Percentiles rank a stretch among this genome's conserved stretches.
These are phyloP conservation scores for Tolypocladium sp. DNA, from an alignment of 2,329 filamentous ascomycete genomes.

Conservation along the genomic window DNA sequence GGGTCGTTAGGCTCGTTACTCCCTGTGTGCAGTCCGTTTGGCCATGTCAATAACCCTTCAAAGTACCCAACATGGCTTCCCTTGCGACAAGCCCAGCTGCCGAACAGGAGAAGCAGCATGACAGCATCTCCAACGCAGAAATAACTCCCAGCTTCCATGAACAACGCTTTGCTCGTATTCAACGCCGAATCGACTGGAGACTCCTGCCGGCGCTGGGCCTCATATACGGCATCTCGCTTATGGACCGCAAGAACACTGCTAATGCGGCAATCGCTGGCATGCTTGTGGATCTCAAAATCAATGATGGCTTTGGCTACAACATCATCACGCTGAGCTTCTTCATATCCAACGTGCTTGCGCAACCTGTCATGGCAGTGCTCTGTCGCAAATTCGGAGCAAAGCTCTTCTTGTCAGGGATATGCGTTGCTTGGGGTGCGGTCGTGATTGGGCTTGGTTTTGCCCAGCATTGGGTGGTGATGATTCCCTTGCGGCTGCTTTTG, in stretches of 20 bases:
- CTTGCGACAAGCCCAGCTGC: too few relatives aligned
- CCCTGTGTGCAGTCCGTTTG: too few relatives aligned
- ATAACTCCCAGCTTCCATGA: too few relatives aligned
- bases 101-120: too few relatives aligned
- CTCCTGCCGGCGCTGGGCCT: too few relatives aligned
- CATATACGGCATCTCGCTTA: constrained; percentile 10
- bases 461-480: constrained; percentile 1
- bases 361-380: constrained; percentile 11
- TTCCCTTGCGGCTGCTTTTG: too few relatives aligned
- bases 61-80: too few relatives aligned
- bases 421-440: constrained; percentile 10
- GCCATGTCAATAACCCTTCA: too few relatives aligned
- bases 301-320: constrained; percentile 5
- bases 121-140: too few relatives aligned
- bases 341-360: constrained; percentile 11
- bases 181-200: too few relatives aligned
- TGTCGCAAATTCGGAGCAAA: constrained; percentile 10
- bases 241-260: constrained; percentile 9
- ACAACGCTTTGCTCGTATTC: too few relatives aligned
- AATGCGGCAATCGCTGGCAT: constrained; percentile 10
- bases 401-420: constrained; percentile 11
- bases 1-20: too few relatives aligned
- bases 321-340: constrained; percentile 12
- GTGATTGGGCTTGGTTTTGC: constrained; percentile 10
- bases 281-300: constrained; percentile 4